Evolutionary conservation across 805 yeast species (phyloP).

Genomic region (Phaffomyces opuntiae): DNA sequence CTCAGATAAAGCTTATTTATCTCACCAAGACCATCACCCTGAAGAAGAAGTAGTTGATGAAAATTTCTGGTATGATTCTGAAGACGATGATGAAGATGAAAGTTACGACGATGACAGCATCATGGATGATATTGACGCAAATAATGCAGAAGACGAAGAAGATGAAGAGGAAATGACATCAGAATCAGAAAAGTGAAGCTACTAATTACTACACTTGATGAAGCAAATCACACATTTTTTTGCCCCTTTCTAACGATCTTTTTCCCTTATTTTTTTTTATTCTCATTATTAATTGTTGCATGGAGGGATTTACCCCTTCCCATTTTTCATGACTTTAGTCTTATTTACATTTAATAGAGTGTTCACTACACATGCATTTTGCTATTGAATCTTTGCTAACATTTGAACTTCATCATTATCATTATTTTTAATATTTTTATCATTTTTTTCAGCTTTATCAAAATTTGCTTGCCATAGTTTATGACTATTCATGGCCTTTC

Average conservation of each 20-base stretch:
- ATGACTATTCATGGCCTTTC: neutral
- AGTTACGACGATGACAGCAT: conserved; percentile 49
- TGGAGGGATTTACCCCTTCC: too few relatives aligned
- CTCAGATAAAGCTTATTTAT: conserved; percentile 50
- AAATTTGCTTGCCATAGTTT: neutral
- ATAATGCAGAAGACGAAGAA: conserved; percentile 48
- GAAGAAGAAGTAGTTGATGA: conserved; percentile 61
- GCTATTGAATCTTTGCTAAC: too few relatives aligned
- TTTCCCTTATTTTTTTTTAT: too few relatives aligned
- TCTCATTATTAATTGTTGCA: too few relatives aligned
- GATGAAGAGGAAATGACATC: conserved; percentile 31
- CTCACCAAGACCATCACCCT: conserved; percentile 27
- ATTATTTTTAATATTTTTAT: too few relatives aligned
- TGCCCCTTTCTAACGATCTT: too few relatives aligned
- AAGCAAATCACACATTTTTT: too few relatives aligned
- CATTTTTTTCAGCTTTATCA: neutral
- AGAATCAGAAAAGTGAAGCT: conserved; percentile 24
- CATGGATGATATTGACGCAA: conserved; percentile 46
- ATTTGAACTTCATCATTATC: neutral
- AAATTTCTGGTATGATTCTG: conserved; percentile 80
- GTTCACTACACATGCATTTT: too few relatives aligned
- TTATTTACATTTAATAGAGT: too few relatives aligned
- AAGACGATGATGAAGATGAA: conserved; percentile 32
- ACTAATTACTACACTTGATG: neutral
- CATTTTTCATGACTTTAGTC: too few relatives aligned